A percentile compares a stretch with the other conserved stretches of the same genome.
These are phyloP conservation scores for Vitis rupestris DNA, from an alignment of 164 flowering plant genomes.

Conservation along the genomic window DNA sequence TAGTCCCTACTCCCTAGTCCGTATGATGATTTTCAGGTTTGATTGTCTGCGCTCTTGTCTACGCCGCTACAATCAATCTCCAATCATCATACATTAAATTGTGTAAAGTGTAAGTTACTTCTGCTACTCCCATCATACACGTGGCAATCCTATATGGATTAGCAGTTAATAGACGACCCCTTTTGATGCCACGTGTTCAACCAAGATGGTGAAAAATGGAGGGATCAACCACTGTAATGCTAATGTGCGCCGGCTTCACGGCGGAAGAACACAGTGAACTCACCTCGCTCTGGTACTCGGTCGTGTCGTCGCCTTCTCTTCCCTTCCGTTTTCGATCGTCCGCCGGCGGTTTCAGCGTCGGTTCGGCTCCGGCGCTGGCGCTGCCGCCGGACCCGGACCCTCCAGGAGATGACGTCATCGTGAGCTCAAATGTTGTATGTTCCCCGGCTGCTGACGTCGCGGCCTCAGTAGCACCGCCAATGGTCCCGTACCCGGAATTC, in stretches of 20 bases:
- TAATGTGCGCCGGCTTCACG: constrained; percentile 1
- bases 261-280: constrained; percentile 7
- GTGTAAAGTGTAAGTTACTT: too few relatives aligned
- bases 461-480: constrained; percentile 4
- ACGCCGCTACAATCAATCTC: too few relatives aligned
- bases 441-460: constrained; percentile 11
- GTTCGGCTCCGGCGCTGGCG: constrained; percentile 44
- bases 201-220: too few relatives aligned
- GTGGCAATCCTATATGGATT: too few relatives aligned
- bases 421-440: constrained; percentile 27
- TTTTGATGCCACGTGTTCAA: too few relatives aligned
- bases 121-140: too few relatives aligned
- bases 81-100: too few relatives aligned
- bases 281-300: constrained; percentile 69
- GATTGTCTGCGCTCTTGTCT: too few relatives aligned
- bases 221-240: not conserved
- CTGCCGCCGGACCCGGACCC: constrained; percentile 33
- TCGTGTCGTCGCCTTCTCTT: constrained; percentile 42
- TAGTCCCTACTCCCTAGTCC: too few relatives aligned
- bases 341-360: constrained; percentile 21
- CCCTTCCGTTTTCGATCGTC: constrained; percentile 65
- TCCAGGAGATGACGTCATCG: constrained; percentile 60
- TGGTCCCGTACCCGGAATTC: constrained; percentile 20
- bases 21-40: too few relatives aligned
- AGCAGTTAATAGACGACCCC: too few relatives aligned